phyloP scores from a whole-genome alignment of 192 early-diverging fungal genomes.

The Fimicolochytrium jonesii region DNA sequence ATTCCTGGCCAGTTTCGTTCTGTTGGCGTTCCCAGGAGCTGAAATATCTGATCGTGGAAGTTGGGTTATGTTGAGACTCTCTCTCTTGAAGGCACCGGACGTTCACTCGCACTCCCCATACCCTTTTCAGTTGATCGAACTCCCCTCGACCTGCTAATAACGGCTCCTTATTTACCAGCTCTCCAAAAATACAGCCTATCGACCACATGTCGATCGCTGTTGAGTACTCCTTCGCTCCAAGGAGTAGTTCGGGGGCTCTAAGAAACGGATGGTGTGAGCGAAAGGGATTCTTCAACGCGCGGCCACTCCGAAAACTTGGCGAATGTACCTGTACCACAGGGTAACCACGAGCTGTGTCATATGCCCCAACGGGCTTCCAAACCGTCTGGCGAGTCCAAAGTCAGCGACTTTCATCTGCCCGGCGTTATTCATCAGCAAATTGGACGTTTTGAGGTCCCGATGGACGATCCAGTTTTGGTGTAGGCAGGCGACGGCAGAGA shows the following conservation, averaged over 20 bases:
- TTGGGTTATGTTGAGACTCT: too few species aligned
- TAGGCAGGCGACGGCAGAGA: conserved; percentile 44
- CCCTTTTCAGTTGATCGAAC: conserved; percentile 77
- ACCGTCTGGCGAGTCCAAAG: conserved; percentile 53
- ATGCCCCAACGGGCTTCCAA: conserved; percentile 48
- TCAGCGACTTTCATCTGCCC: conserved; percentile 71
- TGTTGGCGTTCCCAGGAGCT: conserved; percentile 81
- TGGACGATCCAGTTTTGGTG: conserved; percentile 59
- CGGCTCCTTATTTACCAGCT: conserved; percentile 81
- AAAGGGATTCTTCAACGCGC: not conserved
- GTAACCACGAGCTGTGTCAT: conserved; percentile 77
- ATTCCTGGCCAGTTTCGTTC: conserved; percentile 82
- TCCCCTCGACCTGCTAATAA: conserved; percentile 83
- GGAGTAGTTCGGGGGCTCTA: conserved; percentile 83
- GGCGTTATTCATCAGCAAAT: conserved; percentile 58
- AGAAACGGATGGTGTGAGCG: conserved; percentile 1
- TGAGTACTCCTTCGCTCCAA: conserved; percentile 86
- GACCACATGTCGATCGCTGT: conserved; percentile 89
- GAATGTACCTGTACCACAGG: conserved; percentile 90
- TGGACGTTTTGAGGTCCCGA: conserved; percentile 51
- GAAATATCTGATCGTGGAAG: conserved; percentile 85
- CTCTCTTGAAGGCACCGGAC: too few species aligned
- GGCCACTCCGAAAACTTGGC: conserved; percentile 9
- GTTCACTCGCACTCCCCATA: too few species aligned
- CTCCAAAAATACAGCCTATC: conserved; percentile 96